These are phyloP conservation scores for Hemileccinum impolitum DNA, from an alignment of 768 basidiomycete genomes.

Conservation along the genomic window DNA sequence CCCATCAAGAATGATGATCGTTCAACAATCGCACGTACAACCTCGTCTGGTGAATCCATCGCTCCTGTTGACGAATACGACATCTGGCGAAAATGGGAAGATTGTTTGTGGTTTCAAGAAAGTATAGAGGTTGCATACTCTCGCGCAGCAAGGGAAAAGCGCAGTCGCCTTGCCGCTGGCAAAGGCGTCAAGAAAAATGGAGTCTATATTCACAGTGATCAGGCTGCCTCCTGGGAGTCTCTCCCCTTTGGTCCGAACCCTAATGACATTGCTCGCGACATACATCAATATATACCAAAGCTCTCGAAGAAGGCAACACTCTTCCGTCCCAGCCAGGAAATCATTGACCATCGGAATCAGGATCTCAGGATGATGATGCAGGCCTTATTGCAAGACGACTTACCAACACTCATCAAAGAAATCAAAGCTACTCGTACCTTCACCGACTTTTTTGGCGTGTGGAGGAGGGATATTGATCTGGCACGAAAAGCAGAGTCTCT, in stretches of 20 bases:
- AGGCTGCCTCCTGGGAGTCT: conserved; percentile 82
- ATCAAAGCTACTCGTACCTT: conserved; percentile 55
- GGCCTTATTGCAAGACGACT: conserved; percentile 53
- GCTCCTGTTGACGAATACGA: conserved; percentile 53
- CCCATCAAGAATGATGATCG: conserved; percentile 40
- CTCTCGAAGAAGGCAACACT: conserved; percentile 69
- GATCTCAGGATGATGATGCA: conserved; percentile 61
- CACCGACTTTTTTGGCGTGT: conserved; percentile 76
- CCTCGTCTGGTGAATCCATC: conserved; percentile 37
- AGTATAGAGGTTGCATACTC: conserved; percentile 63
- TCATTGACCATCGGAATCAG: conserved; percentile 55
- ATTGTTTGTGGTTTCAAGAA: conserved; percentile 76
- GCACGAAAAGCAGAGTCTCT: conserved; percentile 37
- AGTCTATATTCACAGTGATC: conserved; percentile 64
- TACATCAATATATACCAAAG: conserved; percentile 63
- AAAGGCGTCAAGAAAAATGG: conserved; percentile 74
- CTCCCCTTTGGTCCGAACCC: conserved; percentile 83
- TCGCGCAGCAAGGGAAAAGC: conserved; percentile 62
- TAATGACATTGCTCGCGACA: conserved; percentile 62
- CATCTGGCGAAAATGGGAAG: conserved; percentile 80
- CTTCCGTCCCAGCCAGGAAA: conserved; percentile 68
- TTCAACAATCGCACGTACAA: conserved; percentile 12
- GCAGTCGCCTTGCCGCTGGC: conserved; percentile 60
- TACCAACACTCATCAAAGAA: conserved; percentile 66
- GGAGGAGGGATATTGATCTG: conserved; percentile 69